These are phyloP conservation scores for Cyclotella atomus DNA, from an alignment of 108 stramenopile species.

Conservation along the genomic window DNA sequence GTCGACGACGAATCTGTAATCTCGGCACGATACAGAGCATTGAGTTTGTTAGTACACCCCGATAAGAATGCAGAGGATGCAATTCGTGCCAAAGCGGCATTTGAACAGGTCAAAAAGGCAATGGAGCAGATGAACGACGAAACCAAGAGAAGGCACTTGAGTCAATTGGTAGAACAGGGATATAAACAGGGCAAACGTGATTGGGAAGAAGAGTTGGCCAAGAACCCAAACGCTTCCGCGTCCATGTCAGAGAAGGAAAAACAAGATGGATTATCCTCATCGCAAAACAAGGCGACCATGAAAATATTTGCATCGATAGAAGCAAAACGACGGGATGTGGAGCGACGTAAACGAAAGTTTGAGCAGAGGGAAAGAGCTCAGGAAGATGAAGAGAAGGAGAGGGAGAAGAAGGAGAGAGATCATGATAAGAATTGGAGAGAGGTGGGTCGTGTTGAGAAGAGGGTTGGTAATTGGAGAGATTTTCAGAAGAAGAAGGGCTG, in stretches of 20 bases:
- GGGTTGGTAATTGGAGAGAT: conserved; percentile 90
- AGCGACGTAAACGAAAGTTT: conserved; percentile 70
- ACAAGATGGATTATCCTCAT: conserved; percentile 48
- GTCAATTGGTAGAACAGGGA: conserved; percentile 73
- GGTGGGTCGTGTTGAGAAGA: conserved; percentile 76
- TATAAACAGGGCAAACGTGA: conserved; percentile 69
- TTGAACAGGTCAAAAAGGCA: conserved; percentile 82
- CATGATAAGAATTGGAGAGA: conserved; percentile 85
- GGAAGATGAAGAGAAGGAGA: conserved; percentile 80
- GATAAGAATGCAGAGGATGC: conserved; percentile 72
- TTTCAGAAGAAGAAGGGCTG: conserved; percentile 45
- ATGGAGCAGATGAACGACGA: conserved; percentile 68
- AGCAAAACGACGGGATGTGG: conserved; percentile 77
- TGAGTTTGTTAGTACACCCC: conserved; percentile 81
- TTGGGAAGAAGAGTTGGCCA: conserved; percentile 43
- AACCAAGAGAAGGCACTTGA: conserved; percentile 59
- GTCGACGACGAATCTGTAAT: conserved; percentile 72
- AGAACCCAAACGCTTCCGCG: background rate
- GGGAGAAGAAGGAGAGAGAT: conserved; percentile 66
- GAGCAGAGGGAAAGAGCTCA: conserved; percentile 85
- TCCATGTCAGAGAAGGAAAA: background rate
- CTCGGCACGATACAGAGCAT: conserved; percentile 81
- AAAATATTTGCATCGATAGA: conserved; percentile 86
- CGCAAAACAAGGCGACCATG: conserved; percentile 73
- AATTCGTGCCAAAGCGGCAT: conserved; percentile 68